Base-by-base conservation (phyloP, 345 rosid genomes). In the Dipteronia sinensis region DNA sequence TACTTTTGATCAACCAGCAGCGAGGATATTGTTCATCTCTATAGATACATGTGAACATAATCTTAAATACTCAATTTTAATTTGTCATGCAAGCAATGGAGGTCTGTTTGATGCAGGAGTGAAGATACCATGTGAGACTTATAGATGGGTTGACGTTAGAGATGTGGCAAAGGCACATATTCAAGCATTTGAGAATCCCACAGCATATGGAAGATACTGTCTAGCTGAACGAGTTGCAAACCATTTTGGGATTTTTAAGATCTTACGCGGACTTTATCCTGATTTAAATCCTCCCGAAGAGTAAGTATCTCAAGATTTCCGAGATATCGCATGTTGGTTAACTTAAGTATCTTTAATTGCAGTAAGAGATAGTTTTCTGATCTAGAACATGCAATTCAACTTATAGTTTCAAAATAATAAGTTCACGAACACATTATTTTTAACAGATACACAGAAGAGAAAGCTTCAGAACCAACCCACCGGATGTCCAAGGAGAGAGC, bases 401-500 rank as follows among this genome's bases (percentile, higher is more conserved):
- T n/a, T 17, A 56, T 19, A 20, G 62, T 20, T 56, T n/a, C 23
- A 56, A 56, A 17, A 17, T 19, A 12, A 49, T 11, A 42, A 42
- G 46, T 15, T 15, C 19, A 49, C 13, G 55, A 49, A 69, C 0
- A 22, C 47, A 19, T 27, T 51, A 70, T 13, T 25, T 51, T 5
- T 46, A 10, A 62, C 88, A 94, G 98, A 84, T 93, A 86, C 67
- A 87, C 86, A 0, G 97, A 88, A 69, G 97, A 90, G 72, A 91
- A 92, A 83, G 88, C 88, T 16, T 86, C 73, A n/a, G 85, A 86
- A 56, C 95, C 95, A 3, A 90, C 83, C 23, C 92, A 85, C 77
- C 91, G 91, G 55, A 92, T 94, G 68, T 94, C 97, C 4, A 87
- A 87, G 83, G 97, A 92, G 81, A 92, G 89, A 76, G 90, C 93